Evolutionary conservation across 2,329 filamentous ascomycete species (phyloP).

Genomic region (Sordariomycetes sp.): DNA sequence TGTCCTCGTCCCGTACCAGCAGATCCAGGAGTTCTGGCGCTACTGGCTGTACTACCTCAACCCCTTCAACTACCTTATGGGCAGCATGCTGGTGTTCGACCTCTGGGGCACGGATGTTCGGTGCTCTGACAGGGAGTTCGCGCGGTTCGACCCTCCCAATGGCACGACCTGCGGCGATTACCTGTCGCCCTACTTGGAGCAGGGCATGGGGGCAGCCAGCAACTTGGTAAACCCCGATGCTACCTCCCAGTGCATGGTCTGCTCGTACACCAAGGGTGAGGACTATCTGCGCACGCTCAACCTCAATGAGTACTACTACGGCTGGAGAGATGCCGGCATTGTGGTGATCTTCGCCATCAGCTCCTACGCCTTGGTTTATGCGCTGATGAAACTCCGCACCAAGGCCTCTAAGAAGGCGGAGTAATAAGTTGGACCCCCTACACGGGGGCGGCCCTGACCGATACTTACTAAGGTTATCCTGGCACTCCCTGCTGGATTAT

Average conservation of each 20-base stretch:
- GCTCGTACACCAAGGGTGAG: slow-evolving; percentile 43
- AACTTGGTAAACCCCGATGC: slow-evolving; percentile 52
- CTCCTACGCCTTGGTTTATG: slow-evolving; percentile 37
- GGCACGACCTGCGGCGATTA: slow-evolving; percentile 48
- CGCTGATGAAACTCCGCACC: slow-evolving; percentile 35
- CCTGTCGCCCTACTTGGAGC: slow-evolving; percentile 35
- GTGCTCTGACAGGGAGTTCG: slow-evolving; percentile 38
- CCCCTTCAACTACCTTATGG: slow-evolving; percentile 52
- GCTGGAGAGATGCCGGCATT: slow-evolving; percentile 56
- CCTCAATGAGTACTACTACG: slow-evolving; percentile 48
- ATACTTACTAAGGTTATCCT: no score
- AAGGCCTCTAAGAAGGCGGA: slow-evolving; percentile 36
- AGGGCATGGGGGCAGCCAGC: slow-evolving; percentile 30
- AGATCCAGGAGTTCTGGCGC: slow-evolving; percentile 56
- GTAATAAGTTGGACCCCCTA: neutral
- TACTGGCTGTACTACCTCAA: slow-evolving; percentile 55
- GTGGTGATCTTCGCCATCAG: slow-evolving; percentile 43
- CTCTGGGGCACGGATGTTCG: slow-evolving; percentile 33
- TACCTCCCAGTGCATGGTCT: slow-evolving; percentile 45
- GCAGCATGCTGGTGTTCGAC: slow-evolving; percentile 40
- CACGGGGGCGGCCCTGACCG: no score
- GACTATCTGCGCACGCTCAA: slow-evolving; percentile 53
- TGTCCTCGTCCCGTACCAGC: slow-evolving; percentile 56
- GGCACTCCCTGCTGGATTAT: no score
- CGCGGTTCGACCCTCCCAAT: slow-evolving; percentile 36